Base-by-base conservation (phyloP, 176 grass and related monocot species). In the Avena eriantha region DNA sequence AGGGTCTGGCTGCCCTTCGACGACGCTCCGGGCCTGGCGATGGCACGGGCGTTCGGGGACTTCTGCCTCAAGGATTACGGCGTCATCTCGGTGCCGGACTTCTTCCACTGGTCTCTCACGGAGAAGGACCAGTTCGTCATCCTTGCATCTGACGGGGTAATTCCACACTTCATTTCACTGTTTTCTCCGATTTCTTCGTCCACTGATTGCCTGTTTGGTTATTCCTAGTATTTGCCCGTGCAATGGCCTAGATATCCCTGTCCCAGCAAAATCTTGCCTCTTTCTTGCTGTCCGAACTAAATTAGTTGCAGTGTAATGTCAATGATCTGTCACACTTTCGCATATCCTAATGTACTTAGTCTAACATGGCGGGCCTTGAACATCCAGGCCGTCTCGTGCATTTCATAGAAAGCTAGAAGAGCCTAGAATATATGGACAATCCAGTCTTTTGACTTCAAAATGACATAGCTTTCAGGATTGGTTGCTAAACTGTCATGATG, bases 61-160 rank as follows among this genome's bases (percentile, higher is more conserved):
- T 99, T 97, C 84, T 99, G 92, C 87, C 86, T 99, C 66, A 99
- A 99, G 87, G 97, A 96, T 59, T 99, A 99, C 65, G 97, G 94
- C 4, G 94, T 99, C 47, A 99, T 99, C 87, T 99, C 97, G 4
- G 92, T 99, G 74, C 97, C 97, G 1, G 97, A 99, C 9, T 94
- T 99, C 87, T 99, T 96, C 89, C 92, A 94, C 76, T 92, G 88
- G 90, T 73, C 89, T n/a, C 94, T 99, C 39, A 86, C 94, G 0
- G 85, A 88, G 10, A 91, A 89, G 83, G 97, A 94, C 63, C 94
- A 94, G 73, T 99, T 99, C 46, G 90, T 97, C 66, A 89, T 99
- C 66, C 97, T 99, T 49, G 97, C 97, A 64, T 99, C 97, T 50
- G 94, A 99, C 33, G 92, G 97, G 80, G 97, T 99, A 92, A 90